A percentile compares a stretch with the other conserved stretches of the same genome.
phyloP scores from a whole-genome alignment of 2,329 filamentous ascomycete genomes.

The Cordyceps pruinosa region DNA sequence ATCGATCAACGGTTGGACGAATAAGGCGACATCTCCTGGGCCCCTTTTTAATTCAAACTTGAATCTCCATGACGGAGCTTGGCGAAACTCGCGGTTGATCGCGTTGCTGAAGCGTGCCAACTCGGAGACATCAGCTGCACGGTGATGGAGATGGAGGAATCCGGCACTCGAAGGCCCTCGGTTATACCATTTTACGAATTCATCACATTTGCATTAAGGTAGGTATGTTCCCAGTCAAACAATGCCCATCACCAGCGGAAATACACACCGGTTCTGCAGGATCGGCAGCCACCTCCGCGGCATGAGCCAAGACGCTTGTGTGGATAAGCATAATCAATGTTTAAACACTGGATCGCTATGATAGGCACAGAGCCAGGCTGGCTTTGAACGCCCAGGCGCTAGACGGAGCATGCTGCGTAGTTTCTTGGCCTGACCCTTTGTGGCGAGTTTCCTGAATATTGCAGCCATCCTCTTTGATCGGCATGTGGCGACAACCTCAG shows the following conservation, averaged over 20 bases:
- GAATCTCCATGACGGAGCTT: neutral
- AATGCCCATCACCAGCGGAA: too few relatives aligned
- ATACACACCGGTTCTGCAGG: neutral
- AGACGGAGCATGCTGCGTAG: neutral
- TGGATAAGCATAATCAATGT: constrained; percentile 7
- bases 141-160: too few relatives aligned
- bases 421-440: neutral
- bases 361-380: neutral
- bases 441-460: neutral
- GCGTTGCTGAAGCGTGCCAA: too few relatives aligned
- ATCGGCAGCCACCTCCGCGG: neutral
- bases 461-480: too few relatives aligned
- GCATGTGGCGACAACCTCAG: too few relatives aligned
- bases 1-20: neutral
- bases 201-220: too few relatives aligned
- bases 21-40: neutral
- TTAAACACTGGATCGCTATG: neutral
- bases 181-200: too few relatives aligned
- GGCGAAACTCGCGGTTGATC: neutral
- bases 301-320: neutral
- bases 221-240: too few relatives aligned
- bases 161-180: too few relatives aligned
- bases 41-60: neutral
- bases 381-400: neutral
- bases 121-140: too few relatives aligned